These are phyloP conservation scores for Xylaria castorea DNA, from an alignment of 495 filamentous ascomycete species.

Conservation along the genomic window DNA sequence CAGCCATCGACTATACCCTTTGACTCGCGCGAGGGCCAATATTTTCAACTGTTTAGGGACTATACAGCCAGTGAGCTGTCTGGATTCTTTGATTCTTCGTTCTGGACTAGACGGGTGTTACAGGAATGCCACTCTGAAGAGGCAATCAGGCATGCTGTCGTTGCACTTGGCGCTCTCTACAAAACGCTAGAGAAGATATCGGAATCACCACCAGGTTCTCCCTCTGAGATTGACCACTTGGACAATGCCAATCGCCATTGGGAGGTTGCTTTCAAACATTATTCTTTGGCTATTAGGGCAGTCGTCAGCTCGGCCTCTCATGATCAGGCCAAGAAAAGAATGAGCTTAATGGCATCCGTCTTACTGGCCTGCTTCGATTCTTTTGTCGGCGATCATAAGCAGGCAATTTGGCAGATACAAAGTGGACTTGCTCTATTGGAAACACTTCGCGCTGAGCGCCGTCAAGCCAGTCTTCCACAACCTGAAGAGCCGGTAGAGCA, in stretches of 20 bases:
- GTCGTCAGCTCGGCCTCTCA: constrained; percentile 41
- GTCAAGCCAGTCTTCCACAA: constrained; percentile 46
- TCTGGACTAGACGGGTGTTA: constrained; percentile 65
- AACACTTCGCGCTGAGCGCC: constrained; percentile 48
- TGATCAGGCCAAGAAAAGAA: constrained; percentile 48
- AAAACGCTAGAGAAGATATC: constrained; percentile 62
- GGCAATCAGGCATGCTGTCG: constrained; percentile 68
- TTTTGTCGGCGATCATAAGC: constrained; percentile 58
- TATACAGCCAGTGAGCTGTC: constrained; percentile 65
- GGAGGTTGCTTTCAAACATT: constrained; percentile 53
- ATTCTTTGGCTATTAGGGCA: constrained; percentile 50
- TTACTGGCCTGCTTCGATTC: constrained; percentile 59
- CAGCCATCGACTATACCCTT: constrained; percentile 48
- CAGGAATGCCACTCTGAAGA: constrained; percentile 67
- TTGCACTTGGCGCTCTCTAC: constrained; percentile 69
- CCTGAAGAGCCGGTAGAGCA: constrained; percentile 59
- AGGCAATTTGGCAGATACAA: constrained; percentile 55
- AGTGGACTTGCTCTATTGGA: constrained; percentile 54
- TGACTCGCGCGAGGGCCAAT: constrained; percentile 56
- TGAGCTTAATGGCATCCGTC: constrained; percentile 56
- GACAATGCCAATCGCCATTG: constrained; percentile 51
- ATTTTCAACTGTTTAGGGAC: constrained; percentile 65
- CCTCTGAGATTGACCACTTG: constrained; percentile 34
- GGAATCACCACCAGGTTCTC: constrained; percentile 55
- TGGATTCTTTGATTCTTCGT: constrained; percentile 67